Percentiles rank a stretch among this genome's conserved stretches.
Evolutionary conservation across 371 early-diverging fungal species (phyloP).

Genomic region (Smittium mucronatum): DNA sequence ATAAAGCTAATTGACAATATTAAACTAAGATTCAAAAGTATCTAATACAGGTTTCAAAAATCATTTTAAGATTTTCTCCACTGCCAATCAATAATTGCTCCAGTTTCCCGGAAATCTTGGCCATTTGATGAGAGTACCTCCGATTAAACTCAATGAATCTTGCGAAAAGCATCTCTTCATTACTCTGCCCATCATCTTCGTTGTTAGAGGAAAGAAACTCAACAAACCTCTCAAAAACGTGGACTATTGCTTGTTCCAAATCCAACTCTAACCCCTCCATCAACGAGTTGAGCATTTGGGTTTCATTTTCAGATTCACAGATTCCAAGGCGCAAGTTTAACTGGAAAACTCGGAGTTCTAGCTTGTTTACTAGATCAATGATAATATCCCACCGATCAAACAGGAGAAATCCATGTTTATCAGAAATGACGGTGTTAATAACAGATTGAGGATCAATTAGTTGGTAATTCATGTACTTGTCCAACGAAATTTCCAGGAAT

Average conservation of each 20-base stretch:
- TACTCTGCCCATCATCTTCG: neutral
- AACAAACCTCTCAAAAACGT: neutral
- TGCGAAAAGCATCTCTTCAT: neutral
- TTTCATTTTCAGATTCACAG: neutral
- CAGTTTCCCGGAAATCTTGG: neutral
- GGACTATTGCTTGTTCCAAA: neutral
- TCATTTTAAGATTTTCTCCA: neutral
- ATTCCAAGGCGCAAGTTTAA: neutral
- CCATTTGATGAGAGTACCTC: neutral
- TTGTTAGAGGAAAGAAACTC: neutral
- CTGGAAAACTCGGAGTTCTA: neutral
- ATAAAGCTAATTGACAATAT: no score
- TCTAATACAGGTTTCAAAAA: neutral
- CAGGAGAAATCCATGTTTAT: slow-evolving; percentile 14
- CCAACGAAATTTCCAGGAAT: slow-evolving; percentile 75
- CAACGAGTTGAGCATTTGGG: neutral
- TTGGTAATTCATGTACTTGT: slow-evolving; percentile 84
- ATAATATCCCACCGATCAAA: neutral
- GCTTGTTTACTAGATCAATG: neutral
- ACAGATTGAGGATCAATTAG: slow-evolving; percentile 72
- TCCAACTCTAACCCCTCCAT: neutral
- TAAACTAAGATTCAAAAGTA: no score
- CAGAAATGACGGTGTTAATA: slow-evolving; percentile 58
- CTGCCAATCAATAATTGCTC: neutral
- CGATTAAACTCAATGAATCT: neutral